phyloP scores from a whole-genome alignment of 1,139 yeast genomes.

The Martiniozyma asiatica region DNA sequence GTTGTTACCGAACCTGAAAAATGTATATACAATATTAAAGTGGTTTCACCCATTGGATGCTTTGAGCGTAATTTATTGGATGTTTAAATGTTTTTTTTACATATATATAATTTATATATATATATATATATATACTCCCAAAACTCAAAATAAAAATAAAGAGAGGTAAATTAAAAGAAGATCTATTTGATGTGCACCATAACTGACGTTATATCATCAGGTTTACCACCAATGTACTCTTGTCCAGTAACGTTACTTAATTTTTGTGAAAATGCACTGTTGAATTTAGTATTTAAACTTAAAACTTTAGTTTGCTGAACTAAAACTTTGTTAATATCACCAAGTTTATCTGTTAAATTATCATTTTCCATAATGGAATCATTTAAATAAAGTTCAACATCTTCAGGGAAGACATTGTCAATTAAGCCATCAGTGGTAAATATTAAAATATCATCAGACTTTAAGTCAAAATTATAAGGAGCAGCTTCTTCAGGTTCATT shows the following conservation, averaged over 20 bases:
- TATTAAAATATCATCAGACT: conserved; percentile 62
- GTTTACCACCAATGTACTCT: conserved; percentile 79
- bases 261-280: conserved; percentile 83
- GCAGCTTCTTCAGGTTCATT: conserved; percentile 44
- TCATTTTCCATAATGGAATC: too few species aligned
- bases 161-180: too few species aligned
- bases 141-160: neutral
- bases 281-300: conserved; percentile 61
- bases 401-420: conserved; percentile 70
- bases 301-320: conserved; percentile 58
- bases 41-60: conserved; percentile 67
- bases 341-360: conserved; percentile 10
- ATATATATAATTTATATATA: too few species aligned
- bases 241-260: conserved; percentile 54
- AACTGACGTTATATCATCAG: conserved; percentile 84
- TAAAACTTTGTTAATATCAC: conserved; percentile 31
- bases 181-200: conserved; percentile 45
- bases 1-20: conserved; percentile 80
- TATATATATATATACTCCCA: neutral
- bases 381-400: conserved; percentile 37
- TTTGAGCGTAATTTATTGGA: too few species aligned
- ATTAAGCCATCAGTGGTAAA: conserved; percentile 92
- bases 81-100: too few species aligned
- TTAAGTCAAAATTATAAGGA: conserved; percentile 27
- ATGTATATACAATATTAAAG: conserved; percentile 61